Conservation (phyloP, 495 filamentous ascomycete species). For the Aspergillus biplanus region DNA sequence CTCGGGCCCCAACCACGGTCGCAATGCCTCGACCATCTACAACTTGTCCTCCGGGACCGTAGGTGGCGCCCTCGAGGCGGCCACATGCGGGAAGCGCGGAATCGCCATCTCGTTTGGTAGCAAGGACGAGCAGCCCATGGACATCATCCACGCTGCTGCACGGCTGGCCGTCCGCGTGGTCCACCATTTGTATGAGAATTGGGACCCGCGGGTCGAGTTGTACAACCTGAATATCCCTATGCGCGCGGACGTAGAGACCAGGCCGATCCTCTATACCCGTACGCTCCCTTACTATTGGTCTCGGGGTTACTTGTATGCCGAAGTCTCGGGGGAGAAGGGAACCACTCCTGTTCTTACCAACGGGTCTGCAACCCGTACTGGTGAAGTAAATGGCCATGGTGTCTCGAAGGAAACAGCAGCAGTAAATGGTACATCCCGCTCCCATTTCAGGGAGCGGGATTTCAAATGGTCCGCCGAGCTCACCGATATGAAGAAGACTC, state of each 20-base stretch:
- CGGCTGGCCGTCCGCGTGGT: constrained; percentile 71
- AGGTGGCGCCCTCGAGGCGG: constrained; percentile 90
- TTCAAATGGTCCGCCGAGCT: constrained; percentile 51
- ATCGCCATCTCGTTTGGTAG: constrained; percentile 86
- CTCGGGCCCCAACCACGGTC: constrained; percentile 90
- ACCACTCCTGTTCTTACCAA: constrained; percentile 16
- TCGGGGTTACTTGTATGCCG: constrained; percentile 78
- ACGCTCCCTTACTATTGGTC: constrained; percentile 89
- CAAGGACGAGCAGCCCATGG: constrained; percentile 69
- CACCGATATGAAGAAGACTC: constrained; percentile 51
- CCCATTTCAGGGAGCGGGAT: constrained; percentile 31
- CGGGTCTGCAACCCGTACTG: not conserved
- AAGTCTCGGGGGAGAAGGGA: constrained; percentile 35
- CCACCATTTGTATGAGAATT: constrained; percentile 70
- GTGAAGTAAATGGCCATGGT: constrained; percentile 9
- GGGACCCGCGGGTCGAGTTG: constrained; percentile 78
- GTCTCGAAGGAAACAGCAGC: not conserved
- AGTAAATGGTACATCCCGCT: not conserved
- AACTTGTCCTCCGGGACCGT: constrained; percentile 85
- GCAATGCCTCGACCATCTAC: constrained; percentile 93
- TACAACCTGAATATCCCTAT: constrained; percentile 91
- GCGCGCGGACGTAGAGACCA: constrained; percentile 55
- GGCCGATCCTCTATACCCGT: constrained; percentile 72
- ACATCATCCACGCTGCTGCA: constrained; percentile 72
- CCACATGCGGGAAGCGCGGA: constrained; percentile 72